These are phyloP conservation scores for Microbotryum violaceum DNA, from an alignment of 1,284 basidiomycete species.

Conservation along the genomic window DNA sequence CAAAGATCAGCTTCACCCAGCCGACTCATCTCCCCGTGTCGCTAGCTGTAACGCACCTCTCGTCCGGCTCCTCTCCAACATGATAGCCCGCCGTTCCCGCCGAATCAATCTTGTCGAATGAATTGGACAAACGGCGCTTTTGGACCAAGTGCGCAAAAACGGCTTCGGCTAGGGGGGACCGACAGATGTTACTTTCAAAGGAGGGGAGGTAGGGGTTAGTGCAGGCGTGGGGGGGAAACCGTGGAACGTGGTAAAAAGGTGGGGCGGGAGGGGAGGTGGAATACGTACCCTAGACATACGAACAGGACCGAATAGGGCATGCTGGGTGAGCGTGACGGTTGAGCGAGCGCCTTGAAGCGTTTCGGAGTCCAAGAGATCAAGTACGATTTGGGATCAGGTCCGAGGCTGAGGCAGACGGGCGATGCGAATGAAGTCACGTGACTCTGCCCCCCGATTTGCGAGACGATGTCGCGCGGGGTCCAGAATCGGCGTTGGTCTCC, in stretches of 20 bases:
- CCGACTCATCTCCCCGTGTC: no score
- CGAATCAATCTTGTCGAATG: conserved; percentile 29
- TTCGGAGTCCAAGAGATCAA: no score
- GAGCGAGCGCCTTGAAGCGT: no score
- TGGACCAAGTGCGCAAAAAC: conserved; percentile 30
- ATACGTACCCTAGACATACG: conserved; percentile 18
- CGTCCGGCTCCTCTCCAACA: conserved; percentile 33
- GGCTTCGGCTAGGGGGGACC: conserved; percentile 32
- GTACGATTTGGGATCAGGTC: no score
- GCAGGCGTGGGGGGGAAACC: no score
- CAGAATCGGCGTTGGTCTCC: no score
- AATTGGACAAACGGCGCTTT: conserved; percentile 17
- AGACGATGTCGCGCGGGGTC: no score
- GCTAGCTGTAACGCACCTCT: conserved; percentile 7
- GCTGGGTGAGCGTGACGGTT: no score
- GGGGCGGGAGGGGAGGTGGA: neutral
- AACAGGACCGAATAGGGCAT: conserved; percentile 3
- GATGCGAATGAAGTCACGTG: no score
- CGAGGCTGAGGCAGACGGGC: no score
- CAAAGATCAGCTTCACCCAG: no score
- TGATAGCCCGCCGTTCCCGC: conserved; percentile 34
- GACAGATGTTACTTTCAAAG: conserved; percentile 19
- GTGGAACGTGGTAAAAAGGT: neutral
- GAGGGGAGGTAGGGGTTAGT: neutral
- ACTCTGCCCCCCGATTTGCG: no score